Evolutionary conservation across 225 moss, liverwort and hornwort genomes (phyloP), one percentile per base, ranked within the genome.

Genomic region (Pseudisothecium myosuroides): DNA sequence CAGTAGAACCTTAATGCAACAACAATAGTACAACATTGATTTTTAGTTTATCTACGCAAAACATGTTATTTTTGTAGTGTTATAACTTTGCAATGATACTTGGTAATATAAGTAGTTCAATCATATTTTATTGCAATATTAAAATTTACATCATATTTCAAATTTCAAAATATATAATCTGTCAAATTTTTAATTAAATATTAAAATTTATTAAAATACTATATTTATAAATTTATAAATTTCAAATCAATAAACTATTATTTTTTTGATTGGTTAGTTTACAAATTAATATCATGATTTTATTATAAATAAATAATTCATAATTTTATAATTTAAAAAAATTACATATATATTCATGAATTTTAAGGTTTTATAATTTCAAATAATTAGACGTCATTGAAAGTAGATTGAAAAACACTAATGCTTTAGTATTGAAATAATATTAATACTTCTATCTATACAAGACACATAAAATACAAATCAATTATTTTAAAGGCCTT

Each of bases 281-380:
- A 49, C 0, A 75, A 49, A 32, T 32, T 17, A 12, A 27, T 7
- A 47, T 12, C 12, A 49, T 10, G 1, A 29, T 73, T 74, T 17
- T 29, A 6, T 47, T 17, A 29, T 31, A 29, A 31, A 31, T 45
- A 45, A 45, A 45, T 76, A 21, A 19, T 49, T 49, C 2, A 19
- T 20, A 49, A 31, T 32, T 32, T 31, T 7, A 32, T 75, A 7
- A 47, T 17, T 74, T 2, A 0, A 11, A 9, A 28, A 14, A 26
- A 18, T 11, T 12, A n/a, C n/a, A n/a, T 0, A 7, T 3, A 75
- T 12, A 32, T 34, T 34, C 0, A 13, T 76, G 34, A 5, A 32
- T 2, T 32, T 34, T 1, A 14, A 76, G 22, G 8, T 32, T 21
- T 21, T 52, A 34, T 13, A 20, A 49, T 12, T 20, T 75, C 2